Conservation (phyloP, 345 rosid species). For the Kandelia obovata region DNA sequence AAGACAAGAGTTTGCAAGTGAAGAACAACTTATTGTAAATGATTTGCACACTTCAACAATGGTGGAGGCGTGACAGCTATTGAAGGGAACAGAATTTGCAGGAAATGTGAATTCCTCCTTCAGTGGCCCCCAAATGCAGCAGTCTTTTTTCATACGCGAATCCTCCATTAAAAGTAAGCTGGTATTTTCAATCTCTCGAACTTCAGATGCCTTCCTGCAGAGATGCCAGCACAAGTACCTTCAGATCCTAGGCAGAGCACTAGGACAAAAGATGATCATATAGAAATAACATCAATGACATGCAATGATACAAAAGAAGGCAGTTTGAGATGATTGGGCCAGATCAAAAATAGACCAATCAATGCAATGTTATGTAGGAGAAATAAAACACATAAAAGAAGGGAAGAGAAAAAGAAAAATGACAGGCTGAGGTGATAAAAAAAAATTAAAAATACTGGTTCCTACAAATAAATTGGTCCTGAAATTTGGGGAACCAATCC, state of each 20-base stretch:
- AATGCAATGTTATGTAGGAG: no score
- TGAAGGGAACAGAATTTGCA: conserved; percentile 66
- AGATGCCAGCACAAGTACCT: neutral
- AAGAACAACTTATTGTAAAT: neutral
- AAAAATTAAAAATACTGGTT: no score
- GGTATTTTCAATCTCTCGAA: neutral
- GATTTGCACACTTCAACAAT: conserved; percentile 58
- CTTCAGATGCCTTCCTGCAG: neutral
- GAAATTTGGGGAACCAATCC: no score
- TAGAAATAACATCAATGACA: no score
- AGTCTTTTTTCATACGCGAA: conserved; percentile 34
- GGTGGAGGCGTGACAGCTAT: conserved; percentile 89
- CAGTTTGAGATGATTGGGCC: no score
- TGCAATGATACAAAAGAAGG: no score
- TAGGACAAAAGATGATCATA: neutral
- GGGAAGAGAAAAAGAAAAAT: no score
- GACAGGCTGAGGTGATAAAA: no score
- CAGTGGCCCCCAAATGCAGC: conserved; percentile 23
- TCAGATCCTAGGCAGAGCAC: neutral
- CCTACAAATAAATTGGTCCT: no score
- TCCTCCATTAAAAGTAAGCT: neutral
- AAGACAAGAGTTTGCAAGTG: conserved; percentile 1
- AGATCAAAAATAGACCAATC: no score
- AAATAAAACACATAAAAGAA: no score
- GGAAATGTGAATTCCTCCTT: conserved; percentile 65